A percentile compares a stretch with the other conserved stretches of the same genome.
phyloP scores from a whole-genome alignment of 352 stramenopile genomes.

The Thraustotheca clavata region DNA sequence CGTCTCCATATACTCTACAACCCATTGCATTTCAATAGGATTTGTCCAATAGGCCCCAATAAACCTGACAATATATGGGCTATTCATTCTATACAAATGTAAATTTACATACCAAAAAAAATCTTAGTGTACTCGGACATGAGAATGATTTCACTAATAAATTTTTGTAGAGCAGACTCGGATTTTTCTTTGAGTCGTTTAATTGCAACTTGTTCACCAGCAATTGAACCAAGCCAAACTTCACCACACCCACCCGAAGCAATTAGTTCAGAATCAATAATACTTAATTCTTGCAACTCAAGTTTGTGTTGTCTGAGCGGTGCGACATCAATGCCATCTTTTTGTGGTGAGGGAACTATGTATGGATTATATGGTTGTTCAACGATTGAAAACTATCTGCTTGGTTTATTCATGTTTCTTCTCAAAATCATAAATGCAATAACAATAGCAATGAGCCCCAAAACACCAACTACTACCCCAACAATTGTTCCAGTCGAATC shows the following conservation, averaged over 20 bases:
- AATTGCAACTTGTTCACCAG: slow-evolving; percentile 55
- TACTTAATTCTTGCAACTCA: slow-evolving; percentile 31
- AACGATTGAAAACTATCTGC: too few relatives aligned
- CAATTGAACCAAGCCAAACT: slow-evolving; percentile 56
- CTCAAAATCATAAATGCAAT: too few relatives aligned
- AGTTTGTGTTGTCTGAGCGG: slow-evolving; percentile 27
- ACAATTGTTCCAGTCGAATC: background rate
- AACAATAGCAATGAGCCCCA: too few relatives aligned
- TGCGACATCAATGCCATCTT: background rate
- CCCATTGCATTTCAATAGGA: slow-evolving; percentile 33
- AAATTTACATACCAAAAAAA: background rate
- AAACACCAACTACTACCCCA: too few relatives aligned
- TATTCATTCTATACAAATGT: background rate
- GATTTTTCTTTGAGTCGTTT: slow-evolving; percentile 30
- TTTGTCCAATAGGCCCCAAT: background rate
- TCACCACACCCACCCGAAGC: slow-evolving; percentile 54
- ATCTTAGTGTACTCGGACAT: background rate
- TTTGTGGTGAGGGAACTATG: too few relatives aligned
- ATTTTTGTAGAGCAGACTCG: background rate
- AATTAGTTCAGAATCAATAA: slow-evolving; percentile 44
- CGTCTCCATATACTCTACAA: slow-evolving; percentile 84
- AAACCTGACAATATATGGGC: slow-evolving; percentile 3
- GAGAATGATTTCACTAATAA: slow-evolving; percentile 4
- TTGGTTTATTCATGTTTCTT: too few relatives aligned
- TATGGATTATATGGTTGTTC: too few relatives aligned